A percentile compares a stretch with the other conserved stretches of the same genome.
phyloP scores from a whole-genome alignment of 2,329 filamentous ascomycete genomes.

The Monilinia fructicola region DNA sequence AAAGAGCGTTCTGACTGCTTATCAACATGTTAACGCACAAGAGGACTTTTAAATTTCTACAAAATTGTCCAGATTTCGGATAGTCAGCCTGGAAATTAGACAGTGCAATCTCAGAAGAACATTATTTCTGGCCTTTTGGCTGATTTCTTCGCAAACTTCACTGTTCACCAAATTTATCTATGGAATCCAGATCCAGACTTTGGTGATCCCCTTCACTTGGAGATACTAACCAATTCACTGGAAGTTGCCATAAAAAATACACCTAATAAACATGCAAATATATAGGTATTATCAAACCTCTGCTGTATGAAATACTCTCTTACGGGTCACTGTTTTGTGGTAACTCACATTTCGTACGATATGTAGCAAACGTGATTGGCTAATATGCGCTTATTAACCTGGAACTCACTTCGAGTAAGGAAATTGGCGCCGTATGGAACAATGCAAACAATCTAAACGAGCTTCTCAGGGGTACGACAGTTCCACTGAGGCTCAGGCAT shows the following conservation, averaged over 20 bases:
- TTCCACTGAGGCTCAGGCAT: not conserved
- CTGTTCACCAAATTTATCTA: not conserved
- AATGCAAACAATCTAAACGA: not conserved
- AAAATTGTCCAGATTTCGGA: not conserved
- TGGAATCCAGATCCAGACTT: not conserved
- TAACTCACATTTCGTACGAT: no score
- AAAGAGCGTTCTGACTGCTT: not conserved
- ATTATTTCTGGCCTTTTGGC: fast-evolving
- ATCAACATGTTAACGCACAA: not conserved
- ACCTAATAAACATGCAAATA: no score
- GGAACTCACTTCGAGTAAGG: not conserved
- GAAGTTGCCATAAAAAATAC: not conserved
- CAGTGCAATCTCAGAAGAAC: no score
- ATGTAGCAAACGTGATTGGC: no score
- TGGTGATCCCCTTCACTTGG: not conserved
- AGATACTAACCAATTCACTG: no score
- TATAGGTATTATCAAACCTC: not conserved
- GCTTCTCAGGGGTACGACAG: not conserved
- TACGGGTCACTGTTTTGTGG: not conserved
- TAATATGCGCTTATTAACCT: not conserved
- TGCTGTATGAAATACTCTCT: not conserved
- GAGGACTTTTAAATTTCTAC: not conserved
- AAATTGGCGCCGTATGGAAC: not conserved
- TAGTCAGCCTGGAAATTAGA: no score
- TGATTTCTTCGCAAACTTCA: not conserved